These are phyloP conservation scores for Pecoramyces ruminantium DNA, from an alignment of 192 early-diverging fungal genomes.

Conservation along the genomic window DNA sequence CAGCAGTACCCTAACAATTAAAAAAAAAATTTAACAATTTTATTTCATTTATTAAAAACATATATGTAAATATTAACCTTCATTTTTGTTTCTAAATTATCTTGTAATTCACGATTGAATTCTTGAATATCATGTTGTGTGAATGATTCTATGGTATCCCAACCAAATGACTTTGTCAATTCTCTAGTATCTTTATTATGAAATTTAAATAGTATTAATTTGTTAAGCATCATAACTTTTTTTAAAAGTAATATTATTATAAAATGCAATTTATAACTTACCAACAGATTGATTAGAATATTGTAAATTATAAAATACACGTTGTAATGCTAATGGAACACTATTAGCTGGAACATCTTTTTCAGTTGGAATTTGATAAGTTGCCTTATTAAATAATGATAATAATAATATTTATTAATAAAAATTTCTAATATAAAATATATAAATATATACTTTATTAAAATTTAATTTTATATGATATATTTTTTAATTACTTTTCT, in stretches of 20 bases:
- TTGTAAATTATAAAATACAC: constrained; percentile 85
- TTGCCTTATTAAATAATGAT: background rate
- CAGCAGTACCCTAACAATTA: constrained; percentile 50
- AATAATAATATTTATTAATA: background rate
- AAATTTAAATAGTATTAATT: no score
- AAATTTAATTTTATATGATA: background rate
- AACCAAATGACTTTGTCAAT: constrained; percentile 95
- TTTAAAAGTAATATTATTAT: no score
- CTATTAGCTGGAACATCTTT: constrained; percentile 74
- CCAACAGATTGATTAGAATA: constrained; percentile 48
- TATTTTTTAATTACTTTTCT: constrained; percentile 47
- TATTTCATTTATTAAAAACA: no score
- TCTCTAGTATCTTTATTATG: constrained; percentile 69
- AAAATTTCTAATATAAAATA: no score
- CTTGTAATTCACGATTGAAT: constrained; percentile 90
- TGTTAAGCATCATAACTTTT: no score
- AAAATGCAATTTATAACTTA: no score
- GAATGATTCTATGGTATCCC: constrained; percentile 87
- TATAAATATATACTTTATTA: no score
- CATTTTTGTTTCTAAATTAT: constrained; percentile 97
- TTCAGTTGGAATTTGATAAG: constrained; percentile 79
- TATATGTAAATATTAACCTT: constrained; percentile 34
- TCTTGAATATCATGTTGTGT: constrained; percentile 99
- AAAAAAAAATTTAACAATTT: background rate
- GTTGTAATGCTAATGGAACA: constrained; percentile 78